Base-by-base conservation (phyloP, 257 asterid genomes). In the Craterostigma plantagineum region DNA sequence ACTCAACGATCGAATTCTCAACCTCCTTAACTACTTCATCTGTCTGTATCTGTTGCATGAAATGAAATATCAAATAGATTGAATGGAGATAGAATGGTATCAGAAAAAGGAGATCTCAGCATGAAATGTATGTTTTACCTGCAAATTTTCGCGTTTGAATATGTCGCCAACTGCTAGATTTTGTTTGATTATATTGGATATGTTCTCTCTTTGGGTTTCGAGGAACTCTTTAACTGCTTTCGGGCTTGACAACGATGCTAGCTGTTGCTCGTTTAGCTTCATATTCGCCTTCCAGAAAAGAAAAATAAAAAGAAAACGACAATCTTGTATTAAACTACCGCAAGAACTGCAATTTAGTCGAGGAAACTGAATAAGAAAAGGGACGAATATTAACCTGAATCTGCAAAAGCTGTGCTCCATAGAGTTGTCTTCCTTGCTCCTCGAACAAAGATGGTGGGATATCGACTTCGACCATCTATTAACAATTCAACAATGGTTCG, bases 401-500 rank as follows among this genome's bases (percentile, higher is more conserved):
- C 69, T 90, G 95, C 56, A 90, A 58, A 46, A 90, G 92, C 60
- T 79, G 93, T 41, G 92, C 86, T 41, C 98, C 98, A 35, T 90
- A 90, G 13, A 90, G 86, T 67, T 90, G 83, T 50, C 95, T 79
- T 51, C 93, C 95, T 72, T 90, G 98, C 52, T 87, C 98, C 67
- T 87, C 84, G 35, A 76, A 79, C 69, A 87, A 60, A n/a, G 93
- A 72, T 60, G 50, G 95, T 40, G 95, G 98, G 49, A 87, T 75
- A 17, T 74, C 90, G 50, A 79, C 84, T 68, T 87, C 79, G 52
- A 83, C 67, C 92, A 82, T 70, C 98, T 82, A 53, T 55, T 16
- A 50, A 40, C 7, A 65, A 35, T 23, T n/a, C n/a, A 23, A 23
- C 30, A 23, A 23, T 23, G 2, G 2, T 23, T 6, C 30, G 30